These are phyloP conservation scores for Backusella macrospora DNA, from an alignment of 192 early-diverging fungal species.

Conservation along the genomic window DNA sequence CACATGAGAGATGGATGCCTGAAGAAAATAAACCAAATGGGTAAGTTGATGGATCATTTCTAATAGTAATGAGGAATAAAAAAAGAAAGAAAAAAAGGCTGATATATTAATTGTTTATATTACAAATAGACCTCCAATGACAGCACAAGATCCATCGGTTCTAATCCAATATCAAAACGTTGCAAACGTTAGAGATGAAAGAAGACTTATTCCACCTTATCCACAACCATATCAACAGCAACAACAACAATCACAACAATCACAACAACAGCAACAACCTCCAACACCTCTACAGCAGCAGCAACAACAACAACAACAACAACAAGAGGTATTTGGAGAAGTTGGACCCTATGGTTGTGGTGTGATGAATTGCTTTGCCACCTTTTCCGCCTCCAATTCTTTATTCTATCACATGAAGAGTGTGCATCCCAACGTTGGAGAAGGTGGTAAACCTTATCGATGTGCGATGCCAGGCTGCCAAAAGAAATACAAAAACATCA, in stretches of 20 bases:
- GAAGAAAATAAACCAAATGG: slow-evolving; percentile 74
- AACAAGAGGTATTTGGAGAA: slow-evolving; percentile 28
- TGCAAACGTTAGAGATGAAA: background rate
- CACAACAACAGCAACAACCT: background rate
- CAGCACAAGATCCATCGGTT: slow-evolving; percentile 31
- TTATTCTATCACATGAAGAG: slow-evolving; percentile 53
- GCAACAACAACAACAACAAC: background rate
- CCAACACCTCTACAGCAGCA: background rate
- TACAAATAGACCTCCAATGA: slow-evolving; percentile 11
- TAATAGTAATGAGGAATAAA: slow-evolving; percentile 61
- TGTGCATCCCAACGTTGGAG: slow-evolving; percentile 35
- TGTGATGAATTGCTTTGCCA: slow-evolving; percentile 35
- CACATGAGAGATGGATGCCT: slow-evolving; percentile 60
- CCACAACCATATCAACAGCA: slow-evolving; percentile 11
- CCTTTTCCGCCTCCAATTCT: slow-evolving; percentile 40
- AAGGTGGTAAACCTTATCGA: slow-evolving; percentile 59
- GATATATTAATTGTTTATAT: background rate
- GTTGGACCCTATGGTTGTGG: slow-evolving; percentile 46
- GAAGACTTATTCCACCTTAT: slow-evolving; percentile 12
- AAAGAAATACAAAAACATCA: slow-evolving; percentile 82
- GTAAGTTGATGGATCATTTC: slow-evolving; percentile 64
- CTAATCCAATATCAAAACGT: slow-evolving; percentile 36
- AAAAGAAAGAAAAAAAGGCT: slow-evolving; percentile 72
- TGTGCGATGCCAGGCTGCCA: slow-evolving; percentile 69
- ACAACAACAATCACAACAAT: background rate